Evolutionary conservation across 2,329 filamentous ascomycete species (phyloP), one percentile per base, ranked within the genome.

Genomic region (Neoascochyta sp.): DNA sequence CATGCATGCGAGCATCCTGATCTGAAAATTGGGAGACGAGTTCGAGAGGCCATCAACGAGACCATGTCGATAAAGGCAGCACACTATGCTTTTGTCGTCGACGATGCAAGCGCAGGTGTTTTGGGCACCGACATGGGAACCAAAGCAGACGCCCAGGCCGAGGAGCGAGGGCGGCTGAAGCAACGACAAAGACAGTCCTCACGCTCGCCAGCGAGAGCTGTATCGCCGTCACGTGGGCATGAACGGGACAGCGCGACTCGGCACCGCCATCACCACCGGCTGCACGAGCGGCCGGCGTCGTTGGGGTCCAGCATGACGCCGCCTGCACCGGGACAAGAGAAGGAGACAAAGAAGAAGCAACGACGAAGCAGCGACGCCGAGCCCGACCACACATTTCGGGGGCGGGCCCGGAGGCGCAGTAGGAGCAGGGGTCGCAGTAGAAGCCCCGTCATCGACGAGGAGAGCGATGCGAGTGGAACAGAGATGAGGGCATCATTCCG

Each of bases 101-200:
- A 70, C 24, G 51, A 63, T 6, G 66, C 63, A 11, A 57, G 63
- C 16, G 68, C 71, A 34, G 66, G 68, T 42, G 60, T 61, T 9
- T 56, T 54, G 21, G 69, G 57, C 16, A 56, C 67, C 17, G n/a
- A n/a, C n/a, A n/a, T n/a, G n/a, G n/a, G n/a, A n/a, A 54, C 53
- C 22, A 52, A 61, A 37, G 67, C 71, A 39, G 61, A 46, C 10
- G 34, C 27, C 25, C 49, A 51, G 15, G 36, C 40, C 17, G 44
- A 57, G 31, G 51, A 55, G 19, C 52, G 56, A n/a, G 56, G 56
- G 16, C 54, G 55, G 18, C 46, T 57, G 14, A 59, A 60, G 33
- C 47, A 54, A 29, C 49, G 56, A 24, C 45, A 54, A 7, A 39
- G n/a, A n/a, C n/a, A 44, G 25, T 51, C 51, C 14, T 57, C 54